Percentiles rank a stretch among this genome's conserved stretches.
These are phyloP conservation scores for Diplodia mutila DNA, from an alignment of 2,329 filamentous ascomycete species.

Conservation along the genomic window DNA sequence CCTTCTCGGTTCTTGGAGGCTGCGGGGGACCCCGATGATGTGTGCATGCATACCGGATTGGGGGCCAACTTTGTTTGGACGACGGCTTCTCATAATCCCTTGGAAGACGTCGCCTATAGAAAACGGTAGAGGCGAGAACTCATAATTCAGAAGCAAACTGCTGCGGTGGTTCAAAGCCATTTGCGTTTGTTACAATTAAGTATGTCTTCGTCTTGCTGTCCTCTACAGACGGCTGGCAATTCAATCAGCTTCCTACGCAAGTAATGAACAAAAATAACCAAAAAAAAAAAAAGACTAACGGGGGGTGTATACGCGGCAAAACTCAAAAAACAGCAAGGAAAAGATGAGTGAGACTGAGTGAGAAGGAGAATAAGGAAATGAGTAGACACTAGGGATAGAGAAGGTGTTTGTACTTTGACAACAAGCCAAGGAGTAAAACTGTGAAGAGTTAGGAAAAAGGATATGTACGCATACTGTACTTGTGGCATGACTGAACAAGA, in stretches of 20 bases:
- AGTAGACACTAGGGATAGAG: background rate
- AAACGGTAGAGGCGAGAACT: background rate
- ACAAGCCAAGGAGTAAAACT: background rate
- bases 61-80: background rate
- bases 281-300: background rate
- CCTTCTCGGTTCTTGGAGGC: background rate
- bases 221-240: background rate
- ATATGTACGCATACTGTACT: background rate
- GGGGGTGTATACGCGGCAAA: background rate
- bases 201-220: background rate
- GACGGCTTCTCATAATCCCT: background rate
- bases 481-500: background rate
- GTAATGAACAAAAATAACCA: background rate
- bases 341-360: background rate
- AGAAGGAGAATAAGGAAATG: background rate
- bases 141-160: background rate
- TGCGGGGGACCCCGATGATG: background rate
- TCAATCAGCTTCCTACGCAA: background rate
- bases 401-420: background rate
- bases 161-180: background rate
- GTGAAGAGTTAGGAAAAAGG: background rate
- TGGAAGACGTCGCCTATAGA: background rate
- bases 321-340: background rate
- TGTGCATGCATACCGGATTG: background rate
- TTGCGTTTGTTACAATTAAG: background rate